Conservation (phyloP, 179 eudicot genomes). For the Pouteria campechiana region DNA sequence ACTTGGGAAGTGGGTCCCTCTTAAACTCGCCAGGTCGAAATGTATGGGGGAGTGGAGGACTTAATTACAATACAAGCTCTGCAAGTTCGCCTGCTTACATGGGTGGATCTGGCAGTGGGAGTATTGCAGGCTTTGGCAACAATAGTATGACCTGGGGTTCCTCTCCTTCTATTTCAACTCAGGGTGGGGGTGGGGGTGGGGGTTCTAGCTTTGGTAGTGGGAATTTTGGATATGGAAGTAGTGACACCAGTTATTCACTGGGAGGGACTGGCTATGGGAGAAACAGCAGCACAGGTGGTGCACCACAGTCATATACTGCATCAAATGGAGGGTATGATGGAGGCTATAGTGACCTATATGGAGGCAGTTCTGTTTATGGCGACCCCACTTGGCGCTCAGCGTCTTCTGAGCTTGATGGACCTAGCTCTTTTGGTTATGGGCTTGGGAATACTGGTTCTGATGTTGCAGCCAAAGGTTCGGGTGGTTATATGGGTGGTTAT, state of each 20-base stretch:
- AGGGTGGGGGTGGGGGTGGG: conserved; percentile 41
- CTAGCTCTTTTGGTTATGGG: conserved; percentile 61
- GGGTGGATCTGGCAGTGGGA: conserved; percentile 44
- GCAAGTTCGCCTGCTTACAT: conserved; percentile 29
- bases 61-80: conserved; percentile 40
- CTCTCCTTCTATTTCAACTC: conserved; percentile 29
- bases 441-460: conserved; percentile 47
- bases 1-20: conserved; percentile 54
- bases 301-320: conserved; percentile 34
- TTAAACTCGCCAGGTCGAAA: conserved; percentile 51
- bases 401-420: conserved; percentile 48
- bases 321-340: conserved; percentile 53
- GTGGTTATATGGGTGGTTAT: conserved; percentile 58
- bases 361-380: conserved; percentile 42
- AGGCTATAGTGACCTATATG: conserved; percentile 48
- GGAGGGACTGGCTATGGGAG: conserved; percentile 50
- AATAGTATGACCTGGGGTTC: conserved; percentile 57
- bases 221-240: conserved; percentile 37
- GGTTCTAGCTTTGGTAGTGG: conserved; percentile 24
- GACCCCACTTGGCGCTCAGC: conserved; percentile 65
- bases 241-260: conserved; percentile 34
- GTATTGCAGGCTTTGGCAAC: conserved; percentile 29
- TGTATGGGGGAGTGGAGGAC: conserved; percentile 64
- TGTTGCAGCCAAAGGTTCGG: conserved; percentile 39
- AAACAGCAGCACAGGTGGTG: conserved; percentile 29